phyloP scores from a whole-genome alignment of 108 stramenopile species.

The Fragilaria radians region DNA sequence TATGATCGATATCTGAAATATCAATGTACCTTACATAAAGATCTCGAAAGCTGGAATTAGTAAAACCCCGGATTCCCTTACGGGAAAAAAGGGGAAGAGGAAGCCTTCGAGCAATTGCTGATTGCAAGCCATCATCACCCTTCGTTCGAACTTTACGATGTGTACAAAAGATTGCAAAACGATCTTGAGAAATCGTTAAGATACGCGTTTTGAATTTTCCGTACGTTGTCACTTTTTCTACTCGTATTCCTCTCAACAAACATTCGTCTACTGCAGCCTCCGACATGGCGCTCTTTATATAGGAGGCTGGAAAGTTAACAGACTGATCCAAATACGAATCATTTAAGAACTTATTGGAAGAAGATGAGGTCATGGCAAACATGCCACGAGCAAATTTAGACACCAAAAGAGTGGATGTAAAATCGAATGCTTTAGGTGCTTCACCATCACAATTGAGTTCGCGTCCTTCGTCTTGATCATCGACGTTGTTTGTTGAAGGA shows the following conservation, averaged over 20 bases:
- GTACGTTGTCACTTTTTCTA: conserved; percentile 32
- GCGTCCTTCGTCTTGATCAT: too few species aligned
- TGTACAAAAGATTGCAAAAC: conserved; percentile 59
- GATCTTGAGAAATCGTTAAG: conserved; percentile 52
- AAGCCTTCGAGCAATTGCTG: conserved; percentile 9
- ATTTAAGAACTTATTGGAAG: background rate
- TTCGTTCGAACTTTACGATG: conserved; percentile 19
- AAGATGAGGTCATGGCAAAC: background rate
- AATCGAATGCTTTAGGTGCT: too few species aligned
- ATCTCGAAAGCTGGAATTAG: conserved; percentile 12
- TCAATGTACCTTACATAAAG: conserved; percentile 49
- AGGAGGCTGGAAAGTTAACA: background rate
- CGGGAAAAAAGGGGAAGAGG: conserved; percentile 11
- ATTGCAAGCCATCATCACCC: conserved; percentile 12
- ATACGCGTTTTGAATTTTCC: conserved; percentile 37
- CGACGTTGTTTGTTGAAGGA: too few species aligned
- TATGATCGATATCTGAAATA: conserved; percentile 51
- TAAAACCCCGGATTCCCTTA: conserved; percentile 11
- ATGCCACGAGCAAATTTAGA: background rate
- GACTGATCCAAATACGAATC: background rate
- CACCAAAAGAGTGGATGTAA: too few species aligned
- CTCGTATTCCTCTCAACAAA: conserved; percentile 23
- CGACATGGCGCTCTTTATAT: conserved; percentile 30
- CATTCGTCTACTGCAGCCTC: conserved; percentile 20
- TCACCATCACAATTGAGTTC: too few species aligned